phyloP scores from a whole-genome alignment of 495 filamentous ascomycete species.

The Podospora anserina region DNA sequence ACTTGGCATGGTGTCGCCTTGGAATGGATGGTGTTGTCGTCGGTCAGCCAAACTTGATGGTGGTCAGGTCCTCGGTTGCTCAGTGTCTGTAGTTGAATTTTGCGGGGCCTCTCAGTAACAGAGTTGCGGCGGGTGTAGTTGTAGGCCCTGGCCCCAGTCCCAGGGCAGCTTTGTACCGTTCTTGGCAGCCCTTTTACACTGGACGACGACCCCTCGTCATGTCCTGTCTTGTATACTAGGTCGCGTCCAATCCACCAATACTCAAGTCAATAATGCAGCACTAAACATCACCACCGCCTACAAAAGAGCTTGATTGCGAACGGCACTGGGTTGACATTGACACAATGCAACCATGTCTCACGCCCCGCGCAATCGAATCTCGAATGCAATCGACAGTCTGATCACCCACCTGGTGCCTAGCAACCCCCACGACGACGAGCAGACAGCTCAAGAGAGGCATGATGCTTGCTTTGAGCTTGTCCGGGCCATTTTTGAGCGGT shows the following conservation, averaged over 20 bases:
- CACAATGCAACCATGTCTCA: conserved; percentile 46
- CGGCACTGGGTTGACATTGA: conserved; percentile 2
- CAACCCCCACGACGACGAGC: conserved; percentile 49
- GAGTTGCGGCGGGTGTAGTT: conserved; percentile 1
- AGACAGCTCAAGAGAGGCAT: conserved; percentile 49
- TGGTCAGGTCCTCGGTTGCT: conserved; percentile 27
- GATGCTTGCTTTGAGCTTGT: conserved; percentile 52
- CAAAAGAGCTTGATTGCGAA: not conserved
- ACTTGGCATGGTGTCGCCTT: conserved; percentile 34
- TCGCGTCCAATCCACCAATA: not conserved
- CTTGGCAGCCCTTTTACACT: conserved; percentile 19
- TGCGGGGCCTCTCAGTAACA: conserved; percentile 22
- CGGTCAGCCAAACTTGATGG: conserved; percentile 7
- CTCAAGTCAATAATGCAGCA: not conserved
- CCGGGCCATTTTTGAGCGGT: conserved; percentile 50
- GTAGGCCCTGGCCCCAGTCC: not conserved
- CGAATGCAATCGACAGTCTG: conserved; percentile 55
- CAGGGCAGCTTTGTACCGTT: conserved; percentile 2
- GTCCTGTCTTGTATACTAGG: conserved; percentile 22
- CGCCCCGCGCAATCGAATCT: conserved; percentile 44
- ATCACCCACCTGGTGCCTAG: conserved; percentile 52
- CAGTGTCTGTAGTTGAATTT: conserved; percentile 31
- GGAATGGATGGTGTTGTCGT: conserved; percentile 30
- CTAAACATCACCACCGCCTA: not conserved
- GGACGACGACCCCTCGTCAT: conserved; percentile 10